Conservation (phyloP, 2,329 filamentous ascomycete species). For the Fusarium falciforme region DNA sequence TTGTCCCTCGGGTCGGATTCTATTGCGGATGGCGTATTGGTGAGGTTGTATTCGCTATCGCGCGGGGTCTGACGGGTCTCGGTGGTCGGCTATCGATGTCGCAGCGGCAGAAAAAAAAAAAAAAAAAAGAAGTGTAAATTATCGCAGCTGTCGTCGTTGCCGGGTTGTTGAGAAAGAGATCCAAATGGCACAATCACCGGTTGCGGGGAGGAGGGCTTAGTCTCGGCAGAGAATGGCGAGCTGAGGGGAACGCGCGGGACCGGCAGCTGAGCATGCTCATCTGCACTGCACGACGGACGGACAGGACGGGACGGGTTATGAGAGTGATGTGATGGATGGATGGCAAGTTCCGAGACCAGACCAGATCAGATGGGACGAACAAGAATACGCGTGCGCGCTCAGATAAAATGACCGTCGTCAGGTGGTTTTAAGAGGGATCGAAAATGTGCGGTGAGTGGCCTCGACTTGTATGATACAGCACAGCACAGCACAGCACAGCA, state of each 20-base stretch:
- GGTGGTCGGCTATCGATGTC: neutral
- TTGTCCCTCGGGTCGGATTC: neutral
- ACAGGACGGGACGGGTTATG: neutral
- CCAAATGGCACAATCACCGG: constrained; percentile 31
- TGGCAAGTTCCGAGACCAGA: neutral
- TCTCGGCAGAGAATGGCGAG: constrained; percentile 36
- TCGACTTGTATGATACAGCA: neutral
- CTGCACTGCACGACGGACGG: constrained; percentile 1
- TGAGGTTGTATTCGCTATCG: neutral
- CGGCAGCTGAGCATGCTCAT: constrained; percentile 33
- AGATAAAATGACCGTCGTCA: constrained; percentile 21
- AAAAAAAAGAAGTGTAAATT: neutral
- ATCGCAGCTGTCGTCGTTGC: neutral
- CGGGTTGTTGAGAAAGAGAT: constrained; percentile 14
- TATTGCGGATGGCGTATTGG: neutral
- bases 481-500: neutral
- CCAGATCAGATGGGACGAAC: constrained; percentile 2
- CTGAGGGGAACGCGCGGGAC: constrained; percentile 35
- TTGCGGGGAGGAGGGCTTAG: constrained; percentile 43
- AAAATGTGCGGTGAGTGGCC: constrained; percentile 31
- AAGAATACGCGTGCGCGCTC: constrained; percentile 16
- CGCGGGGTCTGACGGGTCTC: neutral
- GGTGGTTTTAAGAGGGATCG: constrained; percentile 24
- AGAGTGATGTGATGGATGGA: neutral
- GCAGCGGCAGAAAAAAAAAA: neutral